Evolutionary conservation across 345 rosid species (phyloP), one percentile per base, ranked within the genome.

Genomic region (Salix koriyanagi): DNA sequence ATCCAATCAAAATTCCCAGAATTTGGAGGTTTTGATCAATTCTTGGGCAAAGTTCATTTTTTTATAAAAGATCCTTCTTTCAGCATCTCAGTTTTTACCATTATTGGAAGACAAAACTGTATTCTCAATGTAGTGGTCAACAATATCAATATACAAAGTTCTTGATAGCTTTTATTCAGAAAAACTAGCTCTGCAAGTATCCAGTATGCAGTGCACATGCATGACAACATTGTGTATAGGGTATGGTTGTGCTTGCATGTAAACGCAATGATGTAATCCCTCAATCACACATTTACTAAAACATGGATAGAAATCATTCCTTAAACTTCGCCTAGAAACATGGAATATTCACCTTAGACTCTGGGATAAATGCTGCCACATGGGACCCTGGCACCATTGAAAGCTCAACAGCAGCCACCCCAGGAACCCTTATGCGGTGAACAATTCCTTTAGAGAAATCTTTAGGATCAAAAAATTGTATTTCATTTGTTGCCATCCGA

Each of bases 351-450:
- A 96, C 99, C 99, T 96, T 93, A 11, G 92, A 87, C 83, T 96
- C 99, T 15, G 97, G 96, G 83, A 96, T 91, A 90, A 87, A 96
- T 69, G 87, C 91, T 44, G 94, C 99, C 76, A 96, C 84, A 78
- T 96, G 91, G 48, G 95, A 89, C 42, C 96, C 98, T 58, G 98
- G 94, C 15, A 80, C 76, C 85, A 84, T 86, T 26, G 99, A 93
- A 58, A 96, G 94, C 91, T 92, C 94, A 80, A 90, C 72, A 26
- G 91, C 93, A 73, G 97, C 90, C 58, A 93, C 82, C 2, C 96
- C 91, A 50, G 94, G 96, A 80, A 89, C 75, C 82, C 99, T 88
- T 62, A 96, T 79, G 81, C 91, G 81, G 60, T 90, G 73, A 39
- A 75, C 69, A 42, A 93, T 76, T 62, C 99, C 98, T 83, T 91